Evolutionary conservation across 371 early-diverging fungal genomes (phyloP), one percentile per base, ranked within the genome.

Genomic region (Actinomortierella ambigua): DNA sequence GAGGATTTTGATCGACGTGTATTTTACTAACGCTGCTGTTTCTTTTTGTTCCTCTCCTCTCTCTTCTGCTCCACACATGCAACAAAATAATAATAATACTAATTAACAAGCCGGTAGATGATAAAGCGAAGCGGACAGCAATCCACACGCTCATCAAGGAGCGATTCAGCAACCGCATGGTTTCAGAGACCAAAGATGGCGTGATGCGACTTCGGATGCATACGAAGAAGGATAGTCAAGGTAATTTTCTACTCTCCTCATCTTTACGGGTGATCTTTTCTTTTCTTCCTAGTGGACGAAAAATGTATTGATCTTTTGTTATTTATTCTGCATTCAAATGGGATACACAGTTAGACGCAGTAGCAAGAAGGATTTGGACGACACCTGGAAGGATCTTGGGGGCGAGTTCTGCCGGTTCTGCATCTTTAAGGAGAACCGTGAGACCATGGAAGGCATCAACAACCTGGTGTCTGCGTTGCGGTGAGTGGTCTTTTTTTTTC

Each of bases 351-450:
- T 77, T 40, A 57, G 53, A 4, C 57, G 63, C 51, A 61, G 76
- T 23, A 77, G 63, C 71, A 73, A 20, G 39, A 70, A 55, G 69
- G 73, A 34, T 44, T 49, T 62, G 4, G 65, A 71, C n/a, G 59
- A 73, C 46, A 62, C 39, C 14, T 81, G 79, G 82, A 76, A 84
- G 44, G 75, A 68, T 11, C 62, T 81, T 0, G 84, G 85, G 11
- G 94, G 94, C 29, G 85, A 90, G 20, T 95, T 88, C 68, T 82
- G 87, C 53, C 86, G 91, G 50, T 97, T 96, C 76, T 80, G 85
- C 26, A 76, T 98, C 68, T 91, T 88, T 77, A 99, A 99, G 73
- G 89, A 91, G 52, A 95, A 95, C 69, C 77, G 81, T 23, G 98
- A 98, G 69, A 95, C 97, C 8, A 90, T 94, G 88, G 91, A 91